Conservation (phyloP, 306 rosid genomes). For the Trichosanthes cucumerina region DNA sequence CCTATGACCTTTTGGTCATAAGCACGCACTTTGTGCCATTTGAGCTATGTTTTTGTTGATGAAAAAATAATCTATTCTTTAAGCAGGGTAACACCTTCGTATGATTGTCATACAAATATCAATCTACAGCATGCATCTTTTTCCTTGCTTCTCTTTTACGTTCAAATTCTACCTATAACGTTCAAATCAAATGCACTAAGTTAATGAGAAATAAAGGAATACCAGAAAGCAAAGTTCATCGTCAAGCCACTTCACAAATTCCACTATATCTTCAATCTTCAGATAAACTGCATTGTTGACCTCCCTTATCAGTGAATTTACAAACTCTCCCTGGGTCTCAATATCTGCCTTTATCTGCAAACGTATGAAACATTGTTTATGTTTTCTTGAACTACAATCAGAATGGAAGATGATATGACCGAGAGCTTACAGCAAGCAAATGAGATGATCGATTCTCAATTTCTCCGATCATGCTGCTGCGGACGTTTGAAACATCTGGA, state of each 20-base stretch:
- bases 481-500: slow-evolving; percentile 75
- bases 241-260: slow-evolving; percentile 95
- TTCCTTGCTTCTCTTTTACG: not conserved
- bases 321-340: slow-evolving; percentile 97
- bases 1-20: too few species aligned
- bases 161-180: not conserved
- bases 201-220: slow-evolving; percentile 18
- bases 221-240: slow-evolving; percentile 99
- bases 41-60: too few species aligned
- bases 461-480: slow-evolving; percentile 98
- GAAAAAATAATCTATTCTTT: too few species aligned
- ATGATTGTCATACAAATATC: not conserved
- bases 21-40: too few species aligned
- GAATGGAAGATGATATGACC: not conserved
- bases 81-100: not conserved
- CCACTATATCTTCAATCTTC: slow-evolving; percentile 84
- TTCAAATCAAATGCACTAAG: not conserved
- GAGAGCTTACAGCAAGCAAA: slow-evolving; percentile 80
- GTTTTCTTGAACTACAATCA: not conserved
- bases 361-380: not conserved
- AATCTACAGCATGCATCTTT: not conserved
- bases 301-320: slow-evolving; percentile 80
- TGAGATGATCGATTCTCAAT: slow-evolving; percentile 95
- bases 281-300: slow-evolving; percentile 79
- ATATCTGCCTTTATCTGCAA: slow-evolving; percentile 90